Percentiles rank a stretch among this genome's conserved stretches.
phyloP scores from a whole-genome alignment of 371 early-diverging fungal genomes.

The Capillidium rhysosporum region DNA sequence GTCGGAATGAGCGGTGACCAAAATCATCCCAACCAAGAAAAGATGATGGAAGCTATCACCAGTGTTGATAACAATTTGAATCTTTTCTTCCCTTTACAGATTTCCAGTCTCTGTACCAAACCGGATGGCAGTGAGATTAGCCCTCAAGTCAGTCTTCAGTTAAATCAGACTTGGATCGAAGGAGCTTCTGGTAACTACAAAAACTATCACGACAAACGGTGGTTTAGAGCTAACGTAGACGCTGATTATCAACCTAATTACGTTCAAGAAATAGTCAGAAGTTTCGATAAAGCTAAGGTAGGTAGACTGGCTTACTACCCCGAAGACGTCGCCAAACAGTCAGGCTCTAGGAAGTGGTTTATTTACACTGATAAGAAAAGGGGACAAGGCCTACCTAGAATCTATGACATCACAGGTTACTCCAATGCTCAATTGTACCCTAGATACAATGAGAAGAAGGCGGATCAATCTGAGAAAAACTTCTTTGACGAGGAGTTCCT shows the following conservation, averaged over 20 bases:
- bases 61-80: slow-evolving; percentile 33
- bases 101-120: slow-evolving; percentile 28
- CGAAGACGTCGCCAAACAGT: slow-evolving; percentile 3
- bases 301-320: slow-evolving; percentile 32
- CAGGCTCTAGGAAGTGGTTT: neutral
- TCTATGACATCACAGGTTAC: neutral
- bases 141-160: slow-evolving; percentile 19
- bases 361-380: neutral
- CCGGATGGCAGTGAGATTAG: slow-evolving; percentile 19
- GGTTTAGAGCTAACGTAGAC: slow-evolving; percentile 6
- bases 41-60: slow-evolving; percentile 29
- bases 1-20: slow-evolving; percentile 19
- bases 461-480: neutral
- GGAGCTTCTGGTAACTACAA: neutral
- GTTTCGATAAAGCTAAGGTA: slow-evolving; percentile 16
- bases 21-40: slow-evolving; percentile 7
- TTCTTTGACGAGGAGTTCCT: neutral
- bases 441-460: neutral
- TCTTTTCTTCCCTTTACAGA: slow-evolving; percentile 46
- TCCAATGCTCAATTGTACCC: neutral
- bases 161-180: neutral
- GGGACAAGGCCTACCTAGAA: neutral
- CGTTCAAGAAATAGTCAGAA: slow-evolving; percentile 7
- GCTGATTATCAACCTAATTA: slow-evolving; percentile 19
- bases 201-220: slow-evolving; percentile 32